Evolutionary conservation across 805 yeast genomes (phyloP).

Genomic region (Priceomyces medius): DNA sequence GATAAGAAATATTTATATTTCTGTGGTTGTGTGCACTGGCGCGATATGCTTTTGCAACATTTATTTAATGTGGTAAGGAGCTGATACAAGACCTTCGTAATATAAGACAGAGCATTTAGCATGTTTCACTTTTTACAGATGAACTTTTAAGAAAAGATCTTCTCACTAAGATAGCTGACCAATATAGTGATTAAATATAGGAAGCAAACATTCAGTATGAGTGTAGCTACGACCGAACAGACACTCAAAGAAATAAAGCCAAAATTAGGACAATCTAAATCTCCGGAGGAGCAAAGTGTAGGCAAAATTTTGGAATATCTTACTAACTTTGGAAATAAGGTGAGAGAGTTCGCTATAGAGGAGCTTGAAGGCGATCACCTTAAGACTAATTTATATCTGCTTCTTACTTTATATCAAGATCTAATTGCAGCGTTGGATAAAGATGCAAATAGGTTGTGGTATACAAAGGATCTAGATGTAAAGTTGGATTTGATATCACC

Average conservation of each 20-base stretch:
- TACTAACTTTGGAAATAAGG: not conserved
- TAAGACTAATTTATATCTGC: not conserved
- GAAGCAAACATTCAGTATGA: too few relatives aligned
- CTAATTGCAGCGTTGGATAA: not conserved
- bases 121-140: too few relatives aligned
- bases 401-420: not conserved
- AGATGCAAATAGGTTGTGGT: not conserved
- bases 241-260: not conserved
- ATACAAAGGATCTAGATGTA: not conserved
- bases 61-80: not conserved
- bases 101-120: too few relatives aligned
- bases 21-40: not conserved
- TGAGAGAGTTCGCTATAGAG: not conserved
- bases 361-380: not conserved
- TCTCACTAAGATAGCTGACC: too few relatives aligned
- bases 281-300: not conserved
- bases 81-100: not conserved
- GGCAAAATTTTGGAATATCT: not conserved
- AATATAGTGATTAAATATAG: too few relatives aligned
- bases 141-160: too few relatives aligned
- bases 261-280: not conserved
- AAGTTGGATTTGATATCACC: conserved; percentile 8
- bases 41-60: not conserved
- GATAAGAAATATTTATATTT: too few relatives aligned
- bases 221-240: not conserved